A percentile compares a stretch with the other conserved stretches of the same genome.
Conservation (phyloP, 2,329 filamentous ascomycete species). For the Dryadomyces sulphureus region DNA sequence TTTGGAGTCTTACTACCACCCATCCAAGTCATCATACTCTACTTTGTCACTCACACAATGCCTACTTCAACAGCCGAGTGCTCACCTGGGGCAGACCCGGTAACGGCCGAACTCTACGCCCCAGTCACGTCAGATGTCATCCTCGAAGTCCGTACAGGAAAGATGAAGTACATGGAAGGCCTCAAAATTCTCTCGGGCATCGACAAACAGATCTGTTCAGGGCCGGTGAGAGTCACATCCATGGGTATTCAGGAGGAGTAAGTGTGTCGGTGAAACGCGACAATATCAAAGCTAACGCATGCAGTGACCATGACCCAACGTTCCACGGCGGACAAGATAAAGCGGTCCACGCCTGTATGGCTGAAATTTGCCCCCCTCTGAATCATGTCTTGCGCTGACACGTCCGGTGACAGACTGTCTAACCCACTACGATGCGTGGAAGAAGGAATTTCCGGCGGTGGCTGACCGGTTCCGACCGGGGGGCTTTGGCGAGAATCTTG, state of each 20-base stretch:
- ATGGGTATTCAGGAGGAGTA: conserved; percentile 38
- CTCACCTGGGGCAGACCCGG: no score
- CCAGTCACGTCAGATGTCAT: conserved; percentile 32
- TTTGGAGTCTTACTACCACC: no score
- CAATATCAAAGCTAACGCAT: background rate
- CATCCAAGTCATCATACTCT: no score
- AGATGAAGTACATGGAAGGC: conserved; percentile 37
- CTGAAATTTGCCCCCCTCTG: background rate
- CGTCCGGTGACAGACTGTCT: conserved; percentile 40
- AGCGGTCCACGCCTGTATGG: conserved; percentile 42
- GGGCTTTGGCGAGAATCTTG: conserved; percentile 51
- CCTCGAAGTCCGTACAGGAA: conserved; percentile 40
- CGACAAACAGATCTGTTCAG: conserved; percentile 31
- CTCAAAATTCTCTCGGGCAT: conserved; percentile 40
- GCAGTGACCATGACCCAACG: conserved; percentile 40
- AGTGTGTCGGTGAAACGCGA: no score
- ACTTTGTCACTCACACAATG: no score
- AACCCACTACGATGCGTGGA: conserved; percentile 42
- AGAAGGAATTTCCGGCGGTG: conserved; percentile 32
- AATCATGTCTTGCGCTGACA: background rate
- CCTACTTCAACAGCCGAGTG: no score
- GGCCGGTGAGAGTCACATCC: conserved; percentile 28
- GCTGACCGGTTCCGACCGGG: conserved; percentile 38
- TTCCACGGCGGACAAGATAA: conserved; percentile 51
- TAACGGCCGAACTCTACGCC: conserved; percentile 5